Conservation (phyloP, 176 grass and related monocot species). For the Raddia guianensis region DNA sequence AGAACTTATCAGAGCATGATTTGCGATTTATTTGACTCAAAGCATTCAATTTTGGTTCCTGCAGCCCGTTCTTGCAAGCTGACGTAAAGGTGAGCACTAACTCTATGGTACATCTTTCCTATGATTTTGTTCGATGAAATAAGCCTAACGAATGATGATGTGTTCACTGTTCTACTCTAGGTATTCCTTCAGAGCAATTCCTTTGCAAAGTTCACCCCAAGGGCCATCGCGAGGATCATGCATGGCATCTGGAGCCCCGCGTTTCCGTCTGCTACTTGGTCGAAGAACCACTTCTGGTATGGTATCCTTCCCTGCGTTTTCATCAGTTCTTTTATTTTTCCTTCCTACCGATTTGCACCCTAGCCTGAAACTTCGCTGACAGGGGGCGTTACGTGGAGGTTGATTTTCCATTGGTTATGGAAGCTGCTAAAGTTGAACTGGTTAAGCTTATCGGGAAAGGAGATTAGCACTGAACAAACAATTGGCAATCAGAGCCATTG, state of each 20-base stretch:
- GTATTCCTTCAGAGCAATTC: constrained; percentile 95
- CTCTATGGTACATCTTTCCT: not conserved
- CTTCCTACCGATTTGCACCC: not conserved
- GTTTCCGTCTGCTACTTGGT: constrained; percentile 81
- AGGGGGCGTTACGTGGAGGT: constrained; percentile 86
- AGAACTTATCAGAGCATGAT: constrained; percentile 4
- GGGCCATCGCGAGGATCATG: constrained; percentile 92
- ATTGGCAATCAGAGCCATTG: not conserved
- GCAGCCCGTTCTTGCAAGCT: constrained; percentile 82
- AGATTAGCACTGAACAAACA: constrained; percentile 28
- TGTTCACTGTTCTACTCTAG: constrained; percentile 36
- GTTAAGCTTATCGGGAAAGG: constrained; percentile 72
- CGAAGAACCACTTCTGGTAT: constrained; percentile 89
- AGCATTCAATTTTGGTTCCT: constrained; percentile 36
- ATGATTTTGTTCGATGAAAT: not conserved
- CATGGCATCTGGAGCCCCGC: constrained; percentile 81
- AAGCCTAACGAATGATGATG: not conserved
- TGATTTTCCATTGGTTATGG: constrained; percentile 88
- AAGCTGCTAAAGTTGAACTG: constrained; percentile 85
- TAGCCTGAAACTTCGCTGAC: not conserved
- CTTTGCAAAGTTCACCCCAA: constrained; percentile 77
- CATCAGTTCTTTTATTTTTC: not conserved
- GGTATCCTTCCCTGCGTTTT: constrained; percentile 37
- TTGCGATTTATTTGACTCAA: constrained; percentile 20
- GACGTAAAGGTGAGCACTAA: constrained; percentile 77